A percentile compares a stretch with the other conserved stretches of the same genome.
phyloP scores from a whole-genome alignment of 495 filamentous ascomycete genomes.

The Beverwykella pulmonaria region DNA sequence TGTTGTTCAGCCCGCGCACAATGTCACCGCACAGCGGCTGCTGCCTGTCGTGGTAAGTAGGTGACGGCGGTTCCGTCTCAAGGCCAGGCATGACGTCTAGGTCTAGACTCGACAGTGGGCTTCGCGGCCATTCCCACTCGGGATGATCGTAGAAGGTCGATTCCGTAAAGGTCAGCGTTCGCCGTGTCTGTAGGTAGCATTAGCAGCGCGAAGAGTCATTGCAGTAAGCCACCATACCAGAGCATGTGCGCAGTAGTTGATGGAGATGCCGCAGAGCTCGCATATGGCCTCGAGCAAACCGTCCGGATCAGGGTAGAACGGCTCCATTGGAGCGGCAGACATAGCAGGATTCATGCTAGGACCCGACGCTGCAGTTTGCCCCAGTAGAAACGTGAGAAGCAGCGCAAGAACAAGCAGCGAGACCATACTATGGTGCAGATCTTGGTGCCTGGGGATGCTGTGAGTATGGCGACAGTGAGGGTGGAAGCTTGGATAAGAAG shows the following conservation, averaged over 20 bases:
- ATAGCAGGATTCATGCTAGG: slow-evolving; percentile 16
- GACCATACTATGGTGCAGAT: slow-evolving; percentile 21
- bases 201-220: neutral
- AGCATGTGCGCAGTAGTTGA: slow-evolving; percentile 19
- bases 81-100: slow-evolving; percentile 6
- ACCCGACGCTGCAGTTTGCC: slow-evolving; percentile 17
- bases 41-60: neutral
- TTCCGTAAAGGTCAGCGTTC: slow-evolving; percentile 15
- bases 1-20: slow-evolving; percentile 12
- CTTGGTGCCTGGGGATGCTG: slow-evolving; percentile 24
- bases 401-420: slow-evolving; percentile 21
- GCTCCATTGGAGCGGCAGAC: slow-evolving; percentile 11
- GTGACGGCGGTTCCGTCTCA: neutral
- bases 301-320: slow-evolving; percentile 34
- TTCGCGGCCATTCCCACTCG: slow-evolving; percentile 21
- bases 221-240: slow-evolving; percentile 11
- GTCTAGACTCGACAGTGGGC: too few species aligned
- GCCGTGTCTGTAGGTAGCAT: slow-evolving; percentile 12
- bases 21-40: slow-evolving; percentile 12
- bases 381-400: slow-evolving; percentile 20
- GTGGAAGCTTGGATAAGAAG: neutral
- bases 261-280: slow-evolving; percentile 17
- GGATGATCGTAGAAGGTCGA: slow-evolving; percentile 23
- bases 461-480: neutral
- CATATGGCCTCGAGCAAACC: slow-evolving; percentile 26